Conservation (phyloP, 2,329 filamentous ascomycete species). For the Lecanicillium sp. region DNA sequence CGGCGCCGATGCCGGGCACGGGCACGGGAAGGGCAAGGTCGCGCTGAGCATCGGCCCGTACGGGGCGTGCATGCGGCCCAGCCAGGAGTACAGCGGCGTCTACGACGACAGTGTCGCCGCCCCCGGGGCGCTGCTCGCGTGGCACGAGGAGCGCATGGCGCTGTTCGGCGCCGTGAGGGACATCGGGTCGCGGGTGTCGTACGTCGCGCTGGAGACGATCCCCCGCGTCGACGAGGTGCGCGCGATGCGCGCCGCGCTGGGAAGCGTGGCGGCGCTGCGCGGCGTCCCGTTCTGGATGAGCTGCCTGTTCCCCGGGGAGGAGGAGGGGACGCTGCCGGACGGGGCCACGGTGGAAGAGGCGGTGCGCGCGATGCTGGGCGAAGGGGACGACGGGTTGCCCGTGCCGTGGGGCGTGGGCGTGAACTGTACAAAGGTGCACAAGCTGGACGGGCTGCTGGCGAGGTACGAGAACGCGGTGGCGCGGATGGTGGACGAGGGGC, state of each 20-base stretch:
- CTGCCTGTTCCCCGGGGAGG: slow-evolving; percentile 55
- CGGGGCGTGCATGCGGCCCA: slow-evolving; percentile 59
- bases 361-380: slow-evolving; percentile 33
- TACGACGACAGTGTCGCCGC: slow-evolving; percentile 48
- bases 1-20: no score
- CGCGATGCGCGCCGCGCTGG: slow-evolving; percentile 44
- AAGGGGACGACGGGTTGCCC: slow-evolving; percentile 14
- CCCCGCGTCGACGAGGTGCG: slow-evolving; percentile 56
- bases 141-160: slow-evolving; percentile 51
- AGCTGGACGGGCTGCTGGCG: slow-evolving; percentile 49
- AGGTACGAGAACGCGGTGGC: slow-evolving; percentile 47
- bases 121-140: slow-evolving; percentile 40
- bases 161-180: slow-evolving; percentile 40
- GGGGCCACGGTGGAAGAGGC: slow-evolving; percentile 37
- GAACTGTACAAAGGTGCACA: slow-evolving; percentile 62
- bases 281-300: slow-evolving; percentile 53
- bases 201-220: slow-evolving; percentile 61
- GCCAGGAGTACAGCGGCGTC: slow-evolving; percentile 57
- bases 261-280: slow-evolving; percentile 22
- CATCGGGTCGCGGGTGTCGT: slow-evolving; percentile 38
- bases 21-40: slow-evolving; percentile 33
- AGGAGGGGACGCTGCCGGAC: slow-evolving; percentile 49
- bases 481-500: slow-evolving; percentile 29
- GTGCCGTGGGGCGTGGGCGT: slow-evolving; percentile 59
- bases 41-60: slow-evolving; percentile 61